Evolutionary conservation across 192 early-diverging fungal genomes (phyloP).

Genomic region (Coemansia sp.): DNA sequence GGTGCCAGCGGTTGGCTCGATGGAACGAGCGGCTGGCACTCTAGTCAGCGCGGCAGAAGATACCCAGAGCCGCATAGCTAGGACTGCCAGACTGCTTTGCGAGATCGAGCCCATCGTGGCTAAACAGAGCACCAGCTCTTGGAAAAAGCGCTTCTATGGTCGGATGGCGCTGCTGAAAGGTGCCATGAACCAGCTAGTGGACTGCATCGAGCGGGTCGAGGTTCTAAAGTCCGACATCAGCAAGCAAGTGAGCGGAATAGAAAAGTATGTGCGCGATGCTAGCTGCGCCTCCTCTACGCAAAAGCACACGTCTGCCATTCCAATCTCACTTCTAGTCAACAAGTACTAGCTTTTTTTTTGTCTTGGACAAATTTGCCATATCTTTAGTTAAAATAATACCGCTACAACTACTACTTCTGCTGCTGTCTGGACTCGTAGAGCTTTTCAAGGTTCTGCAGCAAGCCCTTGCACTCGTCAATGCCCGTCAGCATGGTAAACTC

Average conservation of each 20-base stretch:
- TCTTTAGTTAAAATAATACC: not conserved
- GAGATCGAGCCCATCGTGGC: not conserved
- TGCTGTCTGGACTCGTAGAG: slow-evolving; percentile 13
- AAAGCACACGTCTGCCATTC: slow-evolving; percentile 8
- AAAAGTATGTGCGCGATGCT: not conserved
- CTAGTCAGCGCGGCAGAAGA: no score
- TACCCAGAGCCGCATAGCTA: not conserved
- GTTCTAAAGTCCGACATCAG: slow-evolving; percentile 19
- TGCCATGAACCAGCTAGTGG: slow-evolving; percentile 20
- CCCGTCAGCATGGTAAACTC: slow-evolving; percentile 43
- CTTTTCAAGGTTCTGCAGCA: slow-evolving; percentile 32
- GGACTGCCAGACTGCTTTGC: not conserved
- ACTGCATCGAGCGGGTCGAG: slow-evolving; percentile 33
- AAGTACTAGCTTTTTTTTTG: not conserved
- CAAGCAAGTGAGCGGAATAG: slow-evolving; percentile 12
- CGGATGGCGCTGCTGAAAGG: slow-evolving; percentile 13
- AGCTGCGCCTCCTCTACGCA: not conserved
- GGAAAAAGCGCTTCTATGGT: not conserved
- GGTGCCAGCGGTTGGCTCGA: not conserved
- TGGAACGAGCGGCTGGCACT: not conserved
- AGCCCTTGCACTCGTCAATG: slow-evolving; percentile 44
- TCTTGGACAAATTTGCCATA: not conserved
- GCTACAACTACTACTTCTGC: not conserved
- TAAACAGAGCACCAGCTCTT: not conserved
- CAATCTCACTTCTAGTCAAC: slow-evolving; percentile 37